Base-by-base conservation (phyloP, 2,329 filamentous ascomycete genomes). In the Laburnicola sp. region DNA sequence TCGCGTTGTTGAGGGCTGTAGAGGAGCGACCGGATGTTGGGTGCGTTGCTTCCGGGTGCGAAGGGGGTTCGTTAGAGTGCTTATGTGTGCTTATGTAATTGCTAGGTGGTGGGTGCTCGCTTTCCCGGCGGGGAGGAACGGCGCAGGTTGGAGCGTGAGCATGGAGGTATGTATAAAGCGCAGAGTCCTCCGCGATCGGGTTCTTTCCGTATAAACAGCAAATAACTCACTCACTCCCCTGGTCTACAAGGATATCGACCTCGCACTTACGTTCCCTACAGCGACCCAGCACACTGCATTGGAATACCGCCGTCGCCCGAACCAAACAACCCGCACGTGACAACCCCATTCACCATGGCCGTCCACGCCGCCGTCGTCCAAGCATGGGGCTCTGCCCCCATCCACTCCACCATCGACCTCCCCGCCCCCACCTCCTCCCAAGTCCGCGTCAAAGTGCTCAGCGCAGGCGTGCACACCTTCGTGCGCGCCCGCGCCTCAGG, bases 401-500 rank as follows among this genome's bases (percentile, higher is more conserved):
- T 59, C 38, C 74, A 70, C 51, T 37, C 63, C 42, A 62, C 72
- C 1, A 51, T 63, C n/a, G 67, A 73, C 35, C 69, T 72, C 3
- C 69, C 75, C 4, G 31, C 71, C 0, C 74, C 78, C 16, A 53
- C 66, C 11, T 60, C 65, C 5, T 64, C 67, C 26, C 70, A 76
- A 50, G 58, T 81, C 37, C 79, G 78, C 46, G 73, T 85, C 67
- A 78, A 76, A 55, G 74, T 85, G 53, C 59, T 80, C 41, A 80
- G 80, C 9, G 63, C 76, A 2, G 82, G 80, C 26, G 70, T 82
- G 10, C 82, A 83, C 63, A 74, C 76, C 9, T 69, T 85, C 3
- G 82, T 85, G 37, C 78, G 78, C 42, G 72, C 73, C 35, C 78
- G 81, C 27, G 82, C 82, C 16, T 56, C 75, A 1, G 82, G 82